Evolutionary conservation across 2,329 filamentous ascomycete species (phyloP).

Genomic region (Mariannaea elegans): DNA sequence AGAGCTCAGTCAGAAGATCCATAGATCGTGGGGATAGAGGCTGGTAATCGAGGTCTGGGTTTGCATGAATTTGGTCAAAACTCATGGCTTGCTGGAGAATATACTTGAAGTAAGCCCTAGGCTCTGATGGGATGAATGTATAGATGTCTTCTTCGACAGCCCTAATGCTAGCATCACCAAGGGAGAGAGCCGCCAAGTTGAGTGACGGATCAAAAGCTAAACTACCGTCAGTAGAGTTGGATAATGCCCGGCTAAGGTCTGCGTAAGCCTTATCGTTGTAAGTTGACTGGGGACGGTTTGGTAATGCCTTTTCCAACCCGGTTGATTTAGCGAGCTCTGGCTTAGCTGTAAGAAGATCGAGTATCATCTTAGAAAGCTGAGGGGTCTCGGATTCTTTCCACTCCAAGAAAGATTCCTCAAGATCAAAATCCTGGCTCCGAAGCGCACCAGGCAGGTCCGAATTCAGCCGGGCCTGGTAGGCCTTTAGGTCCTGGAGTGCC

Average conservation of each 20-base stretch:
- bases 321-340: constrained; percentile 84
- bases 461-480: constrained; percentile 89
- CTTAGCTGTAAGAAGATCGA: constrained; percentile 86
- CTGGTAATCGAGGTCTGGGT: constrained; percentile 57
- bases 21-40: constrained; percentile 80
- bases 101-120: constrained; percentile 83
- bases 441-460: constrained; percentile 81
- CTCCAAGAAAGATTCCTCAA: constrained; percentile 84
- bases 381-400: constrained; percentile 93
- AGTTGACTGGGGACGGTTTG: constrained; percentile 56
- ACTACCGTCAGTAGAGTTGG: constrained; percentile 53
- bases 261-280: constrained; percentile 62
- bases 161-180: constrained; percentile 63
- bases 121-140: constrained; percentile 88
- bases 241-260: constrained; percentile 61
- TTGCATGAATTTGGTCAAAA: constrained; percentile 67
- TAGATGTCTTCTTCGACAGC: constrained; percentile 74
- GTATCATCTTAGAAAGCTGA: constrained; percentile 91
- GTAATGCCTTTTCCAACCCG: constrained; percentile 66
- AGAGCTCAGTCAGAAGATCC: constrained; percentile 86
- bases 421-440: constrained; percentile 85
- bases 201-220: constrained; percentile 71
- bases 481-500: constrained; percentile 89
- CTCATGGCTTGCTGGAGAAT: constrained; percentile 81
- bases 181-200: constrained; percentile 71